Conservation (phyloP, 768 basidiomycete species). For the Jaapia argillacea region DNA sequence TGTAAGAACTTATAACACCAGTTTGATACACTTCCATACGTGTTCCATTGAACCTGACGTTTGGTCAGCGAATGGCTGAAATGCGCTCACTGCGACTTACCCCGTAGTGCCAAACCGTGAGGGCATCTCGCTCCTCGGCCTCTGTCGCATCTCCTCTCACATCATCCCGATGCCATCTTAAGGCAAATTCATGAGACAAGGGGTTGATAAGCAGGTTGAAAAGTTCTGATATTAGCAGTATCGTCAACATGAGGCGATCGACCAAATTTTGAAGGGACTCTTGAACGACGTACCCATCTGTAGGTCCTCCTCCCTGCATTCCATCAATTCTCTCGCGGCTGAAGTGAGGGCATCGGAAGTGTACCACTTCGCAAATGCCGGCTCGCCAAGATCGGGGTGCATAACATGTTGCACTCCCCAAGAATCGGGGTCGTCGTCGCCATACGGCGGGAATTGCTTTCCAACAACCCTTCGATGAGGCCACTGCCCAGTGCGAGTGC, state of each 20-base stretch:
- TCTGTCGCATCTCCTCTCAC: conserved; percentile 44
- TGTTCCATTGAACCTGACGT: conserved; percentile 72
- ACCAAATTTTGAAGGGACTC: no score
- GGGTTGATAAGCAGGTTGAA: conserved; percentile 76
- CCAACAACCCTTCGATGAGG: conserved; percentile 61
- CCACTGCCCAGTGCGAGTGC: conserved; percentile 55
- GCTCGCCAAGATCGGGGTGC: conserved; percentile 62
- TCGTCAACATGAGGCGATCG: no score
- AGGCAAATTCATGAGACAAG: conserved; percentile 47
- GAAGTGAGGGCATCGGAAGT: conserved; percentile 38
- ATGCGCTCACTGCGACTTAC: no score
- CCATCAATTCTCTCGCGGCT: conserved; percentile 37
- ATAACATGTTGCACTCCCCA: conserved; percentile 81
- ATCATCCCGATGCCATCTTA: conserved; percentile 78
- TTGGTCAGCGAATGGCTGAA: no score
- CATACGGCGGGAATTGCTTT: conserved; percentile 71
- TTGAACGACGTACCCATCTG: conserved; percentile 54
- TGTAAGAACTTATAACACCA: not conserved
- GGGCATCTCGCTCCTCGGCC: conserved; percentile 50
- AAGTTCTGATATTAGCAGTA: conserved; percentile 52
- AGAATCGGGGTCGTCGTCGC: conserved; percentile 45
- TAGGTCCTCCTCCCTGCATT: conserved; percentile 45
- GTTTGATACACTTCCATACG: conserved; percentile 33
- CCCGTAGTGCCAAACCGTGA: conserved; percentile 54
- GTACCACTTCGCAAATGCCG: conserved; percentile 58